A percentile compares a stretch with the other conserved stretches of the same genome.
phyloP scores from a whole-genome alignment of 345 rosid species.

The Rhizophora mangle region DNA sequence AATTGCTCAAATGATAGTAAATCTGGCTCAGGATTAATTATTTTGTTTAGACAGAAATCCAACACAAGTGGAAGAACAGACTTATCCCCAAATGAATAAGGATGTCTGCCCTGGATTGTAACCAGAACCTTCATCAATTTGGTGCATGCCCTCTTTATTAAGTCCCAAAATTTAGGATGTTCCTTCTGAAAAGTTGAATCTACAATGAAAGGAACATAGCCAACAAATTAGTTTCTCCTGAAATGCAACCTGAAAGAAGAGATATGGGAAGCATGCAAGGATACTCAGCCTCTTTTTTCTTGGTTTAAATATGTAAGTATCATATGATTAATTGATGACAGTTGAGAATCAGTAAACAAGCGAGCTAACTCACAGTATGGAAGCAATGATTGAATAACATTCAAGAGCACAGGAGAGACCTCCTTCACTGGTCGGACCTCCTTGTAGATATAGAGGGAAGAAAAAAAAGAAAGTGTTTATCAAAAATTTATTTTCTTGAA shows the following conservation, averaged over 20 bases:
- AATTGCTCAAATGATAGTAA: constrained; percentile 65
- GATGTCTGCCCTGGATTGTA: constrained; percentile 84
- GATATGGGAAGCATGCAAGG: not conserved
- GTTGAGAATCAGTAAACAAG: not conserved
- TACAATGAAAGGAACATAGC: constrained; percentile 29
- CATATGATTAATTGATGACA: not conserved
- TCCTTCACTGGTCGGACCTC: constrained; percentile 85
- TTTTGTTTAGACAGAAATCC: constrained; percentile 90
- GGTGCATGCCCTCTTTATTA: constrained; percentile 75
- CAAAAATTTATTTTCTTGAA: not conserved
- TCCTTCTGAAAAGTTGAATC: constrained; percentile 74
- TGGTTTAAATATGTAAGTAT: not conserved
- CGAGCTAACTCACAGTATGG: constrained; percentile 70
- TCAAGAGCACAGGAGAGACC: constrained; percentile 76
- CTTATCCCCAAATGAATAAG: constrained; percentile 90
- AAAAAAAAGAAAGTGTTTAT: not conserved
- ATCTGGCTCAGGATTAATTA: constrained; percentile 63
- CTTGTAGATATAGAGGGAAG: constrained; percentile 40
- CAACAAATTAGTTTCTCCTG: constrained; percentile 1
- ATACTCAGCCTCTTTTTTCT: not conserved
- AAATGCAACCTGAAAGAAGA: not conserved
- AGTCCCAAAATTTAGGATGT: constrained; percentile 65
- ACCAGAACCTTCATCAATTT: constrained; percentile 90
- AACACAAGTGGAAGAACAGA: constrained; percentile 71
- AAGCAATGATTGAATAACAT: constrained; percentile 72